These are phyloP conservation scores for Boletellus ananas DNA, from an alignment of 768 basidiomycete genomes.

Conservation along the genomic window DNA sequence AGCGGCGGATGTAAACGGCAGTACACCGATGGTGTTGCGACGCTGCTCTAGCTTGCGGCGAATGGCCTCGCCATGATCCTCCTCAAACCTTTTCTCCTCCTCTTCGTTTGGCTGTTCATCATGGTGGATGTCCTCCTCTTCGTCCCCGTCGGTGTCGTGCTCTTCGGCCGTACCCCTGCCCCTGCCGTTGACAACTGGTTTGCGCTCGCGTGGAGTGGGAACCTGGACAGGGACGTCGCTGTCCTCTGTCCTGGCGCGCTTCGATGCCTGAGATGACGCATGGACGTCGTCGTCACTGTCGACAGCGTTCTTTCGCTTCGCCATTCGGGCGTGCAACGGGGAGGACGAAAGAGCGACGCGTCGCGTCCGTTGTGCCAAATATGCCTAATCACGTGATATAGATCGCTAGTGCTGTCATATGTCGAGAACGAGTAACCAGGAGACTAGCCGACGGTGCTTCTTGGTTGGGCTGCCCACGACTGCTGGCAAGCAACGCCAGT, in stretches of 20 bases:
- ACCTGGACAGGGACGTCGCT: constrained; percentile 31
- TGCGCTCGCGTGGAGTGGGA: constrained; percentile 25
- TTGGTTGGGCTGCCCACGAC: constrained; percentile 10
- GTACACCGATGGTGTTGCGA: constrained; percentile 38
- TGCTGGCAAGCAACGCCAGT: constrained; percentile 16
- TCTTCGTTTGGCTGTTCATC: constrained; percentile 42
- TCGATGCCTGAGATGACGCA: constrained; percentile 34
- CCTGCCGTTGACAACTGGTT: constrained; percentile 29
- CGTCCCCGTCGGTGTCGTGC: constrained; percentile 28
- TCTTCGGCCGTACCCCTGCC: constrained; percentile 30
- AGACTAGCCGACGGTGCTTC: constrained; percentile 17
- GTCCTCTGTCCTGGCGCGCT: constrained; percentile 44
- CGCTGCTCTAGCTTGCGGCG: constrained; percentile 50
- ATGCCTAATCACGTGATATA: constrained; percentile 8
- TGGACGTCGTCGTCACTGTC: constrained; percentile 42
- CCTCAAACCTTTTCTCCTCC: constrained; percentile 66
- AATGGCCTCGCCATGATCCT: constrained; percentile 53
- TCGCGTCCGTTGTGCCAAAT: constrained; percentile 23
- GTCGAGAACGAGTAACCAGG: background rate
- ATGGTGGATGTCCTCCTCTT: constrained; percentile 32
- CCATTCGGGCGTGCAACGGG: constrained; percentile 35
- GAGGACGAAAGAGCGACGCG: constrained; percentile 28
- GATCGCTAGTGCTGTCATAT: background rate
- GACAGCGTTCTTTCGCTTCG: constrained; percentile 47
- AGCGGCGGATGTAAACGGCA: constrained; percentile 38